A percentile compares a stretch with the other conserved stretches of the same genome.
phyloP scores from a whole-genome alignment of 345 rosid genomes.

The Rhodamnia rubescens region DNA sequence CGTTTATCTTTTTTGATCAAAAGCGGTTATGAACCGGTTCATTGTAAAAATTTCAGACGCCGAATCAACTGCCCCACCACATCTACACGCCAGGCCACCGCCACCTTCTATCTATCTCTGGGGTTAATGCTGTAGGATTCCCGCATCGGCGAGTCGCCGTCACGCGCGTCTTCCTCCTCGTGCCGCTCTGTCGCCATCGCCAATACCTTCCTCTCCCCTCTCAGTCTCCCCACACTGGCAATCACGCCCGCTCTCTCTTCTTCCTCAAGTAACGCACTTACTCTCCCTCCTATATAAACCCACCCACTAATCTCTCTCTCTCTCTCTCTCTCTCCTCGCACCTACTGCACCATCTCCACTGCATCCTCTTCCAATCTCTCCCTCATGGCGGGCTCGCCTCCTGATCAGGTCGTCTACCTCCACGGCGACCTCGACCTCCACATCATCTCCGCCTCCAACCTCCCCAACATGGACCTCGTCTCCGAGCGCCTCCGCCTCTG shows the following conservation, averaged over 20 bases:
- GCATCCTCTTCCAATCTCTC: neutral
- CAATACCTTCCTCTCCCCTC: neutral
- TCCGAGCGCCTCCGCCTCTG: slow-evolving; percentile 43
- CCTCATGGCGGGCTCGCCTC: neutral
- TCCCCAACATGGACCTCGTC: slow-evolving; percentile 77
- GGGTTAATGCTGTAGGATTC: neutral
- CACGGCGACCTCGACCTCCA: slow-evolving; percentile 75
- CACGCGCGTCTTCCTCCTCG: neutral
- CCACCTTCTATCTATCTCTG: too few species aligned
- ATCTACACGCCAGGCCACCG: too few species aligned
- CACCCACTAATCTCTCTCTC: neutral
- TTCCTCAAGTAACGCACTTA: neutral
- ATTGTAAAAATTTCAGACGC: too few species aligned
- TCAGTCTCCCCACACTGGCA: neutral
- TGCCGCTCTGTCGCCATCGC: neutral
- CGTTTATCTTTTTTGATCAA: too few species aligned
- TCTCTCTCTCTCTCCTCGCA: neutral
- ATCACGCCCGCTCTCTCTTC: neutral
- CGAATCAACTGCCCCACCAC: too few species aligned
- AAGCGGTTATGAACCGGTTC: too few species aligned
- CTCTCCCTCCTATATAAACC: neutral
- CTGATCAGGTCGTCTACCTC: slow-evolving; percentile 15
- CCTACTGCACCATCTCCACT: too few species aligned
- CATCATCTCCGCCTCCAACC: slow-evolving; percentile 43
- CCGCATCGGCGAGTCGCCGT: neutral